Percentiles rank a stretch among this genome's conserved stretches.
phyloP scores from a whole-genome alignment of 2,329 filamentous ascomycete genomes.

The Dendrostoma leiphaemia region DNA sequence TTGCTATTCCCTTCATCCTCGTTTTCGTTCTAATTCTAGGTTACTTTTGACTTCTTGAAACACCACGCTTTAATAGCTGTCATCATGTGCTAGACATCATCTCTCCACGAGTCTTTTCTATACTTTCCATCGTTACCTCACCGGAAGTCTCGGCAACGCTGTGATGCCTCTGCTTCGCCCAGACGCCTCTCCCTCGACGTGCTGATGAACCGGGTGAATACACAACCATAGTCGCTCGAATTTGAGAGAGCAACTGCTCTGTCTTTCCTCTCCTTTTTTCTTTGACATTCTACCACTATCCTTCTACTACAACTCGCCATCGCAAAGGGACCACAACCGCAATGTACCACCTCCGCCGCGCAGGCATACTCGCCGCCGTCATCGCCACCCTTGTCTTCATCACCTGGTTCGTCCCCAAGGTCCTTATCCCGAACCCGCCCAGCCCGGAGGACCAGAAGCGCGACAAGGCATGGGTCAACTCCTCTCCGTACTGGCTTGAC shows the following conservation, averaged over 20 bases:
- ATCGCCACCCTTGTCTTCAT: conserved; percentile 37
- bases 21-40: background rate
- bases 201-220: no score
- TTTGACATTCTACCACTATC: background rate
- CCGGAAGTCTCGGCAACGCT: background rate
- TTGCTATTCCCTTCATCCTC: background rate
- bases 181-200: background rate
- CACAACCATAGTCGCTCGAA: background rate
- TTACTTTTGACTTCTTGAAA: background rate
- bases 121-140: background rate
- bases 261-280: background rate
- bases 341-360: conserved; percentile 49
- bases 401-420: conserved; percentile 49
- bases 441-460: conserved; percentile 59
- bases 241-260: background rate
- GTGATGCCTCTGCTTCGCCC: conserved; percentile 5
- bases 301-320: background rate
- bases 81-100: conserved; percentile 8
- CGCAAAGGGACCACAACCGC: background rate
- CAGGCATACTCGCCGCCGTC: conserved; percentile 33
- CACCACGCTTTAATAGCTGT: background rate
- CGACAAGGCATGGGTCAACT: conserved; percentile 67
- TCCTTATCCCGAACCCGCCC: conserved; percentile 63
- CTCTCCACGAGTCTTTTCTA: background rate
- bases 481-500: conserved; percentile 71